Conservation (phyloP, 129 eudicot species). For the Flaveria ramosissima region DNA sequence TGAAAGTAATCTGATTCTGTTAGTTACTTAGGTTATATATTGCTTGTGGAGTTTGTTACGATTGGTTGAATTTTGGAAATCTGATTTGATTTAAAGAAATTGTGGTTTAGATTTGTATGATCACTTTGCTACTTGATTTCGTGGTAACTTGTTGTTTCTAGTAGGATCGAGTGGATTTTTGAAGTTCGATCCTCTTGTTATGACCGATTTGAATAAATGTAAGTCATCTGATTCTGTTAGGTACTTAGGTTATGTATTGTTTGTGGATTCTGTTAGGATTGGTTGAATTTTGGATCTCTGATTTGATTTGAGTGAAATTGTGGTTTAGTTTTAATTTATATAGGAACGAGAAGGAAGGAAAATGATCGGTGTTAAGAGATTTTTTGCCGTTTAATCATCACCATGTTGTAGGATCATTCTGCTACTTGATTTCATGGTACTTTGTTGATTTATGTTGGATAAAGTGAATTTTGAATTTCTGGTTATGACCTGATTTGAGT, state of each 20-base stretch:
- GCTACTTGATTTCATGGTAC: neutral
- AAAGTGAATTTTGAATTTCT: neutral
- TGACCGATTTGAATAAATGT: slow-evolving; percentile 43
- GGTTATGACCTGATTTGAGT: neutral
- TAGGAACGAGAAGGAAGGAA: neutral
- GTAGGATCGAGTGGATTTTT: neutral
- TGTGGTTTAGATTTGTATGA: neutral
- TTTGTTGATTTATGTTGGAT: neutral
- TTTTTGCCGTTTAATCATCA: neutral
- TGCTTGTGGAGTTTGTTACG: neutral
- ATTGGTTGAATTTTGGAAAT: neutral
- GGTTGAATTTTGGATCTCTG: neutral
- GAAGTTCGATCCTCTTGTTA: neutral
- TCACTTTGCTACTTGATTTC: neutral
- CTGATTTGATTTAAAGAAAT: neutral
- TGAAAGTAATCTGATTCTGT: slow-evolving; percentile 44
- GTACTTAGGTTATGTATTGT: neutral
- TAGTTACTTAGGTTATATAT: neutral
- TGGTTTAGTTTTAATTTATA: neutral
- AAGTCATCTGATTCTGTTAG: slow-evolving; percentile 24
- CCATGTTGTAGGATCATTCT: too few relatives aligned
- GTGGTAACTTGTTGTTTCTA: neutral
- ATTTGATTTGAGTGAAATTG: neutral
- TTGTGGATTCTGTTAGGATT: neutral
- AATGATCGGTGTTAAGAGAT: neutral